Evolutionary conservation across 306 rosid species (phyloP).

Genomic region (Prunus kanzakura): DNA sequence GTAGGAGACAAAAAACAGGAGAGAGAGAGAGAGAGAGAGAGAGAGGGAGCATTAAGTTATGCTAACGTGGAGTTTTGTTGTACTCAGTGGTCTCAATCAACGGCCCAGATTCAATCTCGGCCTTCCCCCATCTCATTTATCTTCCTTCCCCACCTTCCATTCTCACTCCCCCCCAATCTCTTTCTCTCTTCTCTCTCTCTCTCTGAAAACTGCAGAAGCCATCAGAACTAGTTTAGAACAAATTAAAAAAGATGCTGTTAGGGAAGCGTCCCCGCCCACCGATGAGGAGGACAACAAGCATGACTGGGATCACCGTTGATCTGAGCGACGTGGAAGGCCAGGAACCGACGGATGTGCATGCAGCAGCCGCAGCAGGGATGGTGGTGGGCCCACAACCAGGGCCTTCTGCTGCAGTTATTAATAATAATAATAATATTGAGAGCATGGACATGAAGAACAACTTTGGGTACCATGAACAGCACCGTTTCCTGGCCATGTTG

Average conservation of each 20-base stretch:
- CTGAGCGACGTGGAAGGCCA: constrained; percentile 17
- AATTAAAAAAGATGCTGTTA: constrained; percentile 40
- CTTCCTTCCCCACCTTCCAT: constrained; percentile 36
- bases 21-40: not conserved
- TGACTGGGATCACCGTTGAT: constrained; percentile 52
- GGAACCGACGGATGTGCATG: constrained; percentile 23
- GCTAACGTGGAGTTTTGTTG: constrained; percentile 27
- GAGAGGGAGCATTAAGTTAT: not conserved
- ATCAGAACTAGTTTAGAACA: no score
- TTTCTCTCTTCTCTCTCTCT: not conserved
- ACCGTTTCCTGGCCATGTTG: constrained; percentile 20
- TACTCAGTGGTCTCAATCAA: constrained; percentile 36
- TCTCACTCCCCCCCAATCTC: constrained; percentile 27
- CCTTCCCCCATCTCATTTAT: constrained; percentile 37
- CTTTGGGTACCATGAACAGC: constrained; percentile 10
- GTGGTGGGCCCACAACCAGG: not conserved
- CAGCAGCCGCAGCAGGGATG: not conserved
- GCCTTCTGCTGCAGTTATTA: not conserved
- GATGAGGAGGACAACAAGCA: constrained; percentile 66
- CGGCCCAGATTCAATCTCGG: constrained; percentile 53
- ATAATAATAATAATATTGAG: not conserved
- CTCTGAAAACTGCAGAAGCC: not conserved
- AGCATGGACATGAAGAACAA: not conserved
- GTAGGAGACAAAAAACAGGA: not conserved
- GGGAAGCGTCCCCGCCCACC: constrained; percentile 64